Evolutionary conservation across 2,329 filamentous ascomycete species (phyloP), one percentile per base, ranked within the genome.

Genomic region (Sarocladium strictum): DNA sequence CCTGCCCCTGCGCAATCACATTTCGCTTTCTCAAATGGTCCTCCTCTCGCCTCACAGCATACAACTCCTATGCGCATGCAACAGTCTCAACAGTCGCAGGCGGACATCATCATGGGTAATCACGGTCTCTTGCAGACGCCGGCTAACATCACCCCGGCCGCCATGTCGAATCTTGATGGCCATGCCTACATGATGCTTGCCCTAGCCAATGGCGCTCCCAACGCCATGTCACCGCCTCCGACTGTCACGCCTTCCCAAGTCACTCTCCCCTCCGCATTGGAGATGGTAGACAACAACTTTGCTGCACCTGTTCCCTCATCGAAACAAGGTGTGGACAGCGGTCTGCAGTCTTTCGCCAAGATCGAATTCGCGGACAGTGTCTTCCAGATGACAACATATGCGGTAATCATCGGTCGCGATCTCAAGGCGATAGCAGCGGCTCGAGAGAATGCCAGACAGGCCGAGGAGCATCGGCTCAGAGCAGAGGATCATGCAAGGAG

Each of bases 331-430:
- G 47, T 51, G 7, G 47, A 51, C 29, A 51, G 47, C 23, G 47
- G 47, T 49, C 67, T 83, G 14, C 77, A 82, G 62, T 81, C 79
- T 2, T 83, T 81, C 65, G 80, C 80, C 41, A 73, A 76, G 53
- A 74, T 92, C 57, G 81, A 85, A 62, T 91, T 92, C 65, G 78
- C 80, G 60, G 88, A 92, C 72, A 86, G 87, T 64, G 80, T 84
- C 55, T 91, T 89, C 67, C 87, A 89, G 69, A 87, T 92, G 83
- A 89, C 84, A 53, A 90, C 86, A 1, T 86, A 85, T 61, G 78
- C 81, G 53, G 79, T 91, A 61, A 80, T 88, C 55, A 81, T 92
- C 26, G 87, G 87, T 54, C 84, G 88, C 57, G 87, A 91, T 67
- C 77, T 84, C 62, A 71, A 76, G 53, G 83, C 83, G 10, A 69